Evolutionary conservation across 1,139 yeast genomes (phyloP).

Genomic region (Pichia sp.): DNA sequence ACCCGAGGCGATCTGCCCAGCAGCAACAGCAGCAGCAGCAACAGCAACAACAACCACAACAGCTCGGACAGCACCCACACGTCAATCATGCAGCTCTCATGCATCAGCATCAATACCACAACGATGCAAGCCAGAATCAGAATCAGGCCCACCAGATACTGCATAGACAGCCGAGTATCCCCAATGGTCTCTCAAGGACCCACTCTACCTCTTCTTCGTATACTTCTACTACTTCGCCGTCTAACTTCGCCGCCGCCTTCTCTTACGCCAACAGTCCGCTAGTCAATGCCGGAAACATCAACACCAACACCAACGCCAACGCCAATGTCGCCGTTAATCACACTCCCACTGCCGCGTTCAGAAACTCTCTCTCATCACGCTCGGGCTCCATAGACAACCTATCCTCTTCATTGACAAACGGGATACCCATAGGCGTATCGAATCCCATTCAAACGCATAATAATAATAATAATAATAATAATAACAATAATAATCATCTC

Average conservation of each 20-base stretch:
- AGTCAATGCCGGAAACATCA: too few species aligned
- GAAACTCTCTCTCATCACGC: conserved; percentile 21
- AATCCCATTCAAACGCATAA: conserved; percentile 6
- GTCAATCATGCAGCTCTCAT: background rate
- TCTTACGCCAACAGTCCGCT: conserved; percentile 25
- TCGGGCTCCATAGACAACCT: conserved; percentile 22
- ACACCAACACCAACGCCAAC: conserved; percentile 25
- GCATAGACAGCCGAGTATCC: background rate
- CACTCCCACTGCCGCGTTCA: too few species aligned
- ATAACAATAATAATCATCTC: background rate
- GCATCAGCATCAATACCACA: background rate
- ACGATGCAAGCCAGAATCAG: background rate
- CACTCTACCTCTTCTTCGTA: conserved; percentile 19
- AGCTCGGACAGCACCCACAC: background rate
- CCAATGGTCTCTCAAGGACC: background rate
- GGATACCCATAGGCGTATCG: background rate
- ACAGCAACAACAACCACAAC: background rate
- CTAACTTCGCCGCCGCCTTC: conserved; percentile 20
- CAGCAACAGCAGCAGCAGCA: background rate
- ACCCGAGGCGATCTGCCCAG: too few species aligned
- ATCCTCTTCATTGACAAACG: conserved; percentile 1
- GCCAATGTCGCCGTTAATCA: conserved; percentile 17
- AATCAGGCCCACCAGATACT: background rate
- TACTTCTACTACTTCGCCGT: conserved; percentile 29
- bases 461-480: conserved; percentile 4